Evolutionary conservation across 2,329 filamentous ascomycete species (phyloP).

Genomic region (Cladophialophora yegresii): DNA sequence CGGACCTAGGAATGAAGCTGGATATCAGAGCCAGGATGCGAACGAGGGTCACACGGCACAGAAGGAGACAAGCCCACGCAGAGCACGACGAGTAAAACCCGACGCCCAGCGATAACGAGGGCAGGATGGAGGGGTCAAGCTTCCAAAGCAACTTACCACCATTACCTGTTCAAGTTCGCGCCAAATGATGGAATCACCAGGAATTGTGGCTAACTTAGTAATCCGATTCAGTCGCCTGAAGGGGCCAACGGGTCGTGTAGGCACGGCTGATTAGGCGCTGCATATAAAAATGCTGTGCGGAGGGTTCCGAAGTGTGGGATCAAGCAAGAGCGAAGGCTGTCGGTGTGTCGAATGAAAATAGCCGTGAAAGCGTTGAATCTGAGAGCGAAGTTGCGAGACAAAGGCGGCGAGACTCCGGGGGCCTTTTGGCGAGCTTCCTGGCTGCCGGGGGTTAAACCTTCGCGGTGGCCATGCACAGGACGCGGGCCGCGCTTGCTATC

Average conservation of each 20-base stretch:
- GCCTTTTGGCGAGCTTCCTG: background rate
- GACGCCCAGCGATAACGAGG: background rate
- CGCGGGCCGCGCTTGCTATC: background rate
- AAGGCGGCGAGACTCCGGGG: background rate
- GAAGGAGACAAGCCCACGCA: background rate
- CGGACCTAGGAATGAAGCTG: constrained; percentile 1
- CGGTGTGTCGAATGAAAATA: background rate
- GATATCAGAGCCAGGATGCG: constrained; percentile 12
- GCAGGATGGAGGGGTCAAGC: constrained; percentile 3
- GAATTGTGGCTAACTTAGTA: constrained; percentile 5
- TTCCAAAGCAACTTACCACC: constrained; percentile 12
- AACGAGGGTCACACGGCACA: background rate
- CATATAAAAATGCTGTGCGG: background rate
- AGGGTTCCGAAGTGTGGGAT: background rate
- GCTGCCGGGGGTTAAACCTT: background rate
- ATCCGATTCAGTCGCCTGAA: constrained; percentile 1
- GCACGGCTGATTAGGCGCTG: background rate
- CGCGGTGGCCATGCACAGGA: background rate
- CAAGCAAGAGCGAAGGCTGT: background rate
- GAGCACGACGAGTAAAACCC: constrained; percentile 3
- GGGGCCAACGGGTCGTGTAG: constrained; percentile 4
- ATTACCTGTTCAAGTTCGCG: constrained; percentile 13
- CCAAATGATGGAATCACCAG: background rate
- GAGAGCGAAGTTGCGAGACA: background rate
- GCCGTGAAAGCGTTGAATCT: background rate